Conservation (phyloP, 1,284 basidiomycete species). For the Somion occarium region DNA sequence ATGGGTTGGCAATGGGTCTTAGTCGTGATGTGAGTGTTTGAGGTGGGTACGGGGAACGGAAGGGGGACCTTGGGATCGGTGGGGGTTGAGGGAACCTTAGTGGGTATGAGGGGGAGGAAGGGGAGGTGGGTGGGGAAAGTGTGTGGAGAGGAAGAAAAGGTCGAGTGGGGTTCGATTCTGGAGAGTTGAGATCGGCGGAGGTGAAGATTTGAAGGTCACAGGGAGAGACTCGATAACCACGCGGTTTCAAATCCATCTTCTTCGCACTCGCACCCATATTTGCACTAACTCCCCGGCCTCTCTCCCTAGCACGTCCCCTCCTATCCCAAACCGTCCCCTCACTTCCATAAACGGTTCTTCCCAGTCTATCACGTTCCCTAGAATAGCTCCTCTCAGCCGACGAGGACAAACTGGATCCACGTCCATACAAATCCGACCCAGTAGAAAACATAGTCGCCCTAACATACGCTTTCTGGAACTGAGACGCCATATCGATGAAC, state of each 20-base stretch:
- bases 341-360: not conserved
- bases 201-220: constrained; percentile 33
- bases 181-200: constrained; percentile 8
- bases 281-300: not conserved
- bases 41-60: constrained; percentile 17
- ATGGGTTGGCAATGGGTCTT: constrained; percentile 55
- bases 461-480: constrained; percentile 54
- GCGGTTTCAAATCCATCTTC: no score
- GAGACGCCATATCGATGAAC: constrained; percentile 47
- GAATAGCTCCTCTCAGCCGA: constrained; percentile 4
- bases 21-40: constrained; percentile 22
- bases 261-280: no score
- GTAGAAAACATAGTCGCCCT: constrained; percentile 45
- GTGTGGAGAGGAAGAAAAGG: constrained; percentile 9
- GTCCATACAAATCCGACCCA: constrained; percentile 19
- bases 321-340: not conserved
- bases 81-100: constrained; percentile 22
- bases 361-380: not conserved
- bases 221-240: constrained; percentile 40
- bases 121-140: constrained; percentile 2
- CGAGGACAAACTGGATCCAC: constrained; percentile 11
- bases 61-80: constrained; percentile 25
- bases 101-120: constrained; percentile 10
- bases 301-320: not conserved
- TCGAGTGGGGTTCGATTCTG: constrained; percentile 1